Evolutionary conservation across 73 alveolate species (phyloP).

Genomic region (Paramecium primaurelia): DNA sequence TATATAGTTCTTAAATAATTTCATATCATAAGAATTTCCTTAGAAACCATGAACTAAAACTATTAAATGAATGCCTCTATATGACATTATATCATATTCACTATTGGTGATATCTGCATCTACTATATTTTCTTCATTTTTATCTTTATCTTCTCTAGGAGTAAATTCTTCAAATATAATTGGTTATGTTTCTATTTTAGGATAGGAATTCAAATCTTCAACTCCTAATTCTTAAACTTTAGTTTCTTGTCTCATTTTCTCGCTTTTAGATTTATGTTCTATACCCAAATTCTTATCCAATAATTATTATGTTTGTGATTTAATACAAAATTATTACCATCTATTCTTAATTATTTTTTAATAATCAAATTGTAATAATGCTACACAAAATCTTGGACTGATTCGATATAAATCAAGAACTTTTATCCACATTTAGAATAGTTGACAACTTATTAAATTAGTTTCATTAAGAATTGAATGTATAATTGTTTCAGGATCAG

Average conservation of each 20-base stretch:
- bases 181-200: constrained; percentile 72
- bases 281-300: constrained; percentile 18
- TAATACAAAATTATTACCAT: constrained; percentile 3
- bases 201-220: constrained; percentile 30
- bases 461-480: constrained; percentile 61
- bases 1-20: constrained; percentile 88
- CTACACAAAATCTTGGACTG: constrained; percentile 55
- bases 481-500: constrained; percentile 61
- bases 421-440: constrained; percentile 58
- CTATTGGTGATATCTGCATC: constrained; percentile 49
- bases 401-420: constrained; percentile 51
- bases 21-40: constrained; percentile 97
- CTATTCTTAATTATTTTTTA: constrained; percentile 38
- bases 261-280: constrained; percentile 13
- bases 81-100: constrained; percentile 63
- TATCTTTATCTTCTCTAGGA: constrained; percentile 68
- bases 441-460: constrained; percentile 49
- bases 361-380: constrained; percentile 45
- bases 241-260: neutral
- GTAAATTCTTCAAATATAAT: constrained; percentile 78
- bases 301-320: neutral
- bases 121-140: constrained; percentile 67
- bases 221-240: neutral
- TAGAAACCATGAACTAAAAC: constrained; percentile 98
- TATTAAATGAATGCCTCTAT: constrained; percentile 90